These are phyloP conservation scores for Austroboletus olivaceoglutinosus DNA, from an alignment of 1,284 basidiomycete genomes.

Conservation along the genomic window DNA sequence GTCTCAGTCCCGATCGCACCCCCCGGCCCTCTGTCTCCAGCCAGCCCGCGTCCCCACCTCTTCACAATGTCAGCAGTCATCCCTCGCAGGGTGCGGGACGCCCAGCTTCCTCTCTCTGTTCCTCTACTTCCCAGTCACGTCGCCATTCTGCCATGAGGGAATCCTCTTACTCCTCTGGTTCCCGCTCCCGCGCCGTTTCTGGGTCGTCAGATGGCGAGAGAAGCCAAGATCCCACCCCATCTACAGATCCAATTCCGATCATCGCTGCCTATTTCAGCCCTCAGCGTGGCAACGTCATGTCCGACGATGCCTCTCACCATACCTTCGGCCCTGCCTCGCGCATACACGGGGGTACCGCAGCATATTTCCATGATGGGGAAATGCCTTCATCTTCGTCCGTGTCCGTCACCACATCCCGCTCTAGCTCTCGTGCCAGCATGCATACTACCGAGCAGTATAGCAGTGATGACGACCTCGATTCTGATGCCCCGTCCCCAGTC, in stretches of 20 bases:
- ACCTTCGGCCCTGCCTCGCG: constrained; percentile 43
- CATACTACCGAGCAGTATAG: constrained; percentile 42
- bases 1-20: constrained; percentile 43
- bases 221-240: constrained; percentile 34
- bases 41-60: constrained; percentile 22
- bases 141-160: constrained; percentile 15
- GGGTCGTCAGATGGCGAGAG: constrained; percentile 29
- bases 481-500: constrained; percentile 35
- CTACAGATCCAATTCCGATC: constrained; percentile 29
- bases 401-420: constrained; percentile 39
- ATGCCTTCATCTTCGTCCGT: constrained; percentile 47
- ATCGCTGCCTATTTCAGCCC: constrained; percentile 16
- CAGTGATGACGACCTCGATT: constrained; percentile 50
- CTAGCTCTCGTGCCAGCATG: constrained; percentile 37
- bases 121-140: constrained; percentile 13
- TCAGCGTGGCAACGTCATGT: constrained; percentile 29
- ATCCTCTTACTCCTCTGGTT: constrained; percentile 1
- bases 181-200: constrained; percentile 13
- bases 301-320: constrained; percentile 50
- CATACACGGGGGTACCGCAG: constrained; percentile 18
- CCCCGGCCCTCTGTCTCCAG: constrained; percentile 52
- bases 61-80: constrained; percentile 36
- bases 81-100: constrained; percentile 38
- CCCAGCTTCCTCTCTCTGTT: constrained; percentile 19
- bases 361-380: constrained; percentile 24